Percentiles rank a stretch among this genome's conserved stretches.
Evolutionary conservation across 352 stramenopile genomes (phyloP).

Genomic region (Globisporangium takayamanum): DNA sequence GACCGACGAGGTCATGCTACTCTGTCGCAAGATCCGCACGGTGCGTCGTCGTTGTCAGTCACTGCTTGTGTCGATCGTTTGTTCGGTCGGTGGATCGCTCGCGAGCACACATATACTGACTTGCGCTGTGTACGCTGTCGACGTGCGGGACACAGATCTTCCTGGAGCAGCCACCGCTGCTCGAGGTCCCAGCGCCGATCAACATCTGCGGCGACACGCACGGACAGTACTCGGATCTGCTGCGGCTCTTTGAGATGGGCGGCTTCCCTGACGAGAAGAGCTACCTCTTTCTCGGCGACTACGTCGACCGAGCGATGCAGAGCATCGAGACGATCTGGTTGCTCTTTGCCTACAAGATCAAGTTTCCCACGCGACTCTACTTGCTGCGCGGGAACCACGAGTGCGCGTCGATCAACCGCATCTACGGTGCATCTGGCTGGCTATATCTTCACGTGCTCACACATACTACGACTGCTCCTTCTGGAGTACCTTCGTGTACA

Average conservation of each 20-base stretch:
- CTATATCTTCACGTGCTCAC: background rate
- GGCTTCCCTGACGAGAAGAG: slow-evolving; percentile 85
- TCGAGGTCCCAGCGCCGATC: slow-evolving; percentile 91
- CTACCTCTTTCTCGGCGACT: slow-evolving; percentile 81
- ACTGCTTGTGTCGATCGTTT: background rate
- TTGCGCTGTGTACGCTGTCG: slow-evolving; percentile 5
- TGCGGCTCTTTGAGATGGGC: slow-evolving; percentile 93
- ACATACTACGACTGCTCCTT: background rate
- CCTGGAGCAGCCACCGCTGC: slow-evolving; percentile 88
- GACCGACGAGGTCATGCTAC: slow-evolving; percentile 65
- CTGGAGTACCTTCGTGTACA: background rate
- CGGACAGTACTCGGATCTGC: slow-evolving; percentile 97
- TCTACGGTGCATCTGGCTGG: slow-evolving; percentile 40
- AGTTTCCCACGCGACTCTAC: slow-evolving; percentile 83
- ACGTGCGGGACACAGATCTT: slow-evolving; percentile 33
- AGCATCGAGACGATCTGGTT: slow-evolving; percentile 81
- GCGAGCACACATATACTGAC: background rate
- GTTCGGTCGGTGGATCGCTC: background rate
- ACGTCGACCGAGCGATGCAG: slow-evolving; percentile 87
- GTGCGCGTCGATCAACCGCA: slow-evolving; percentile 71
- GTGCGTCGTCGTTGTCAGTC: slow-evolving; percentile 17
- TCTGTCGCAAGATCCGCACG: slow-evolving; percentile 72
- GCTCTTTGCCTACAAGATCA: slow-evolving; percentile 84
- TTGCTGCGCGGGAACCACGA: slow-evolving; percentile 82
- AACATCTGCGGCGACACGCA: slow-evolving; percentile 97